These are phyloP conservation scores for Meredithiella fracta DNA, from an alignment of 2,329 filamentous ascomycete genomes.

Conservation along the genomic window DNA sequence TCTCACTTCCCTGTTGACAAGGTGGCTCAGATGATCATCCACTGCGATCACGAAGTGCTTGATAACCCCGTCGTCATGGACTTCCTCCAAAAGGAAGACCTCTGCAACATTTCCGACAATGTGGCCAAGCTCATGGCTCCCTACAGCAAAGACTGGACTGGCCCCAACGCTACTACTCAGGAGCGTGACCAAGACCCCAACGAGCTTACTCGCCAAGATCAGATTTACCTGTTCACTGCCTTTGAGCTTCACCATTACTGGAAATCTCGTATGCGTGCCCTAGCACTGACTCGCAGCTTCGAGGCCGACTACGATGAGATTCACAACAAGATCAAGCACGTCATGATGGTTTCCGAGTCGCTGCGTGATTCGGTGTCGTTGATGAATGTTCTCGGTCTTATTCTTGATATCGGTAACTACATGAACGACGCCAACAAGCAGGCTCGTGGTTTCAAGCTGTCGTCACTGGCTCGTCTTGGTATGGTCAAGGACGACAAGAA, in stretches of 20 bases:
- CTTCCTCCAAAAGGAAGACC: conserved; percentile 79
- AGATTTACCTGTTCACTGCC: conserved; percentile 83
- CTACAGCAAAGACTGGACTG: conserved; percentile 93
- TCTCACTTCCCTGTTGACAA: conserved; percentile 72
- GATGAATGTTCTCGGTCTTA: conserved; percentile 91
- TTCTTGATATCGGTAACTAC: conserved; percentile 96
- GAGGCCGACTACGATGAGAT: conserved; percentile 88
- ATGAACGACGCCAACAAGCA: conserved; percentile 99
- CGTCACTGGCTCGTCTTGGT: conserved; percentile 74
- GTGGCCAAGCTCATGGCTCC: conserved; percentile 80
- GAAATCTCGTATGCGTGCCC: conserved; percentile 90
- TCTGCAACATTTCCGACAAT: conserved; percentile 86
- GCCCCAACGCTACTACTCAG: conserved; percentile 35
- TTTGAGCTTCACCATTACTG: conserved; percentile 96
- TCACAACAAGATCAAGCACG: conserved; percentile 63
- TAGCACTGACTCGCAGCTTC: conserved; percentile 67
- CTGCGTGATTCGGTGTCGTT: conserved; percentile 79
- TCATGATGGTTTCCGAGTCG: conserved; percentile 78
- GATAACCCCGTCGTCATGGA: conserved; percentile 92
- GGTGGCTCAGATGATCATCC: conserved; percentile 82
- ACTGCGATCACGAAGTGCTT: conserved; percentile 77
- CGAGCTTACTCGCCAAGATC: conserved; percentile 86
- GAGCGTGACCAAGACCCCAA: conserved; percentile 68
- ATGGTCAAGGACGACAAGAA: conserved; percentile 99
- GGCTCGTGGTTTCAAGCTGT: conserved; percentile 92